phyloP scores from a whole-genome alignment of 495 filamentous ascomycete species.

The Penicillium herquei region DNA sequence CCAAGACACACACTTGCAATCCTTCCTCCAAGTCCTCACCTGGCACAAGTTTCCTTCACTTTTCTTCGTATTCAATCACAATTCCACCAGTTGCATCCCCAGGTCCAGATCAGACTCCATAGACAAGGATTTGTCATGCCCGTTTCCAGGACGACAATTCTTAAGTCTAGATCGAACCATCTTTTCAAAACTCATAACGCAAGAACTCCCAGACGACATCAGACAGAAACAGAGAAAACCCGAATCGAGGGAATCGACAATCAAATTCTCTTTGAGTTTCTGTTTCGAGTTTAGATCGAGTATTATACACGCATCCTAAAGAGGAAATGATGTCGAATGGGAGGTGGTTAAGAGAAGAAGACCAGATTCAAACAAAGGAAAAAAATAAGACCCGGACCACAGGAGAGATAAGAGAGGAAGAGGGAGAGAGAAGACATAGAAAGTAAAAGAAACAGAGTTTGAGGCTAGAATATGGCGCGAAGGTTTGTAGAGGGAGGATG shows the following conservation, averaged over 20 bases:
- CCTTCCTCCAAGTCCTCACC: not conserved
- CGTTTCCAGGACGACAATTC: constrained; percentile 1
- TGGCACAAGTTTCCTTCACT: not conserved
- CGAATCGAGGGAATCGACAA: constrained; percentile 11
- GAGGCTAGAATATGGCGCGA: constrained; percentile 22
- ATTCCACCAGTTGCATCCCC: not conserved
- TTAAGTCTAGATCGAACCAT: constrained; percentile 2
- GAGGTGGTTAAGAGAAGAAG: constrained; percentile 24
- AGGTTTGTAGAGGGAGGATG: constrained; percentile 15
- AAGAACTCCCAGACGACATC: constrained; percentile 7
- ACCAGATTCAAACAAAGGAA: constrained; percentile 36
- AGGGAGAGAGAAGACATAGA: constrained; percentile 6
- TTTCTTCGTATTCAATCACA: not conserved
- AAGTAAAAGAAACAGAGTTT: constrained; percentile 25
- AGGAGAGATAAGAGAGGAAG: constrained; percentile 4
- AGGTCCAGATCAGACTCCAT: not conserved
- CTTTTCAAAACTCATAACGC: not conserved
- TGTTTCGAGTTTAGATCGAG: constrained; percentile 39
- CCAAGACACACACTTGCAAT: not conserved
- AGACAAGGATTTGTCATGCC: not conserved
- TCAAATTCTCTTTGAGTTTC: constrained; percentile 34
- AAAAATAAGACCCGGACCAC: constrained; percentile 33
- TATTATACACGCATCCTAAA: constrained; percentile 49
- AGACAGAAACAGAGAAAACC: constrained; percentile 2
- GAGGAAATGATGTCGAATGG: constrained; percentile 28